Conservation (phyloP, 2,329 filamentous ascomycete genomes). For the Cladosporium halotolerans region DNA sequence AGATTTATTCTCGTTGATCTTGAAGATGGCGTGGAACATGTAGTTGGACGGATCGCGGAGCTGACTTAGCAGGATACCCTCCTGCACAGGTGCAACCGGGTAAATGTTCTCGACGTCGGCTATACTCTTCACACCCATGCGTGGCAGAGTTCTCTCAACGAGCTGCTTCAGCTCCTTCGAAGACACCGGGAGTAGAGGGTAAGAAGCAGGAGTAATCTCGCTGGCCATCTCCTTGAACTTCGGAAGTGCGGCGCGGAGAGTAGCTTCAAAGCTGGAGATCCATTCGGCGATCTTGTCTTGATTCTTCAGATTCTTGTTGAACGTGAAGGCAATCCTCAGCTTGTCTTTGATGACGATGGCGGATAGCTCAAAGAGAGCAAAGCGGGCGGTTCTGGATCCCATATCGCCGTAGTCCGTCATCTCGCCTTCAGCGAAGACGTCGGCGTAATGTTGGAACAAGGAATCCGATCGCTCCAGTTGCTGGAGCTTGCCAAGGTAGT, state of each 20-base stretch:
- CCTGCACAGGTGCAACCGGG: conserved; percentile 10
- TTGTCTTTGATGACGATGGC: conserved; percentile 9
- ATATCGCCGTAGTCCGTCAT: conserved; percentile 7
- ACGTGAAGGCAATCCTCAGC: conserved; percentile 9
- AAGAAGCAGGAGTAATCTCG: conserved; percentile 1
- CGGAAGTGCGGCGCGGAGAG: conserved; percentile 4
- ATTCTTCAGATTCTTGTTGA: conserved; percentile 8
- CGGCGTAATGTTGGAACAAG: conserved; percentile 4
- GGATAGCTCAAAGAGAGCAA: conserved; percentile 6
- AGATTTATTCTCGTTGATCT: conserved; percentile 5
- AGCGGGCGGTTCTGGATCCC: conserved; percentile 6
- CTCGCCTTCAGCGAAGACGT: conserved; percentile 7
- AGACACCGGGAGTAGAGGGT: neutral
- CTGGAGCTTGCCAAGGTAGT: conserved; percentile 8
- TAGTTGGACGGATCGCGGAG: conserved; percentile 9
- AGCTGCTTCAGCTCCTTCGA: conserved; percentile 9
- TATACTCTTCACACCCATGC: conserved; percentile 3
- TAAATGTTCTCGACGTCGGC: conserved; percentile 7
- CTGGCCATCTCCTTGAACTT: conserved; percentile 5
- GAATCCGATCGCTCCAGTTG: conserved; percentile 9
- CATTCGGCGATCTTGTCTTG: conserved; percentile 5
- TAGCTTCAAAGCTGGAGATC: conserved; percentile 6
- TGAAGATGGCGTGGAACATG: conserved; percentile 12
- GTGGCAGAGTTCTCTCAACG: conserved; percentile 1
- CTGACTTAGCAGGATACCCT: conserved; percentile 12